These are phyloP conservation scores for Chloris gayana DNA, from an alignment of 176 grass and related monocot genomes.

Conservation along the genomic window DNA sequence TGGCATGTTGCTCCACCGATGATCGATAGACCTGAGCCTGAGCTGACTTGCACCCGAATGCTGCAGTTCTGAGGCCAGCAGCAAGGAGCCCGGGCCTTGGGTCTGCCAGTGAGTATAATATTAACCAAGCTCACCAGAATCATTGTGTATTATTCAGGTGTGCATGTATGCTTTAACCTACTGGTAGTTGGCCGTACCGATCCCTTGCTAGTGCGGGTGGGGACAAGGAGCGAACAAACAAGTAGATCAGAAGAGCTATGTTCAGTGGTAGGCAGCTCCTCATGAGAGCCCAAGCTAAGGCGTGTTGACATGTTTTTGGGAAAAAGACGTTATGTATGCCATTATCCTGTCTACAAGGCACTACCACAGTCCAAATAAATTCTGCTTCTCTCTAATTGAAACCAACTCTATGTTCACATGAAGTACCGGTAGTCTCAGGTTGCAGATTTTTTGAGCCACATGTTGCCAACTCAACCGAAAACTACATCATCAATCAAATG, in stretches of 20 bases:
- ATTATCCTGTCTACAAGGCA: background rate
- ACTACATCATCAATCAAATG: conserved; percentile 21
- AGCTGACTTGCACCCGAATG: no score
- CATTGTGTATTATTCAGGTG: conserved; percentile 8
- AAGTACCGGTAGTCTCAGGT: background rate
- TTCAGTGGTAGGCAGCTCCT: background rate
- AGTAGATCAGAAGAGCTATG: conserved; percentile 16
- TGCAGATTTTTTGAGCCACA: background rate
- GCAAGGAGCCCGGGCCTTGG: no score
- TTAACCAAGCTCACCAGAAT: background rate
- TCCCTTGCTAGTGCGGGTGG: background rate
- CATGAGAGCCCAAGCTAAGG: conserved; percentile 1
- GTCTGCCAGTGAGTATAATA: no score
- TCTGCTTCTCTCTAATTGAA: background rate
- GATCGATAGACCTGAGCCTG: no score
- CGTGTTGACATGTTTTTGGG: background rate
- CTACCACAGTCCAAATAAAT: background rate
- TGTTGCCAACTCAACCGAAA: background rate
- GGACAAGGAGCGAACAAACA: background rate
- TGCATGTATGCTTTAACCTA: conserved; percentile 22
- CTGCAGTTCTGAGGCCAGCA: no score
- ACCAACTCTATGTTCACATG: background rate
- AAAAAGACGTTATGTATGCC: background rate
- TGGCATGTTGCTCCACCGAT: no score
- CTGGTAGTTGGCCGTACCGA: conserved; percentile 23